phyloP scores from a whole-genome alignment of 805 yeast species.

The Naumovozyma baii region DNA sequence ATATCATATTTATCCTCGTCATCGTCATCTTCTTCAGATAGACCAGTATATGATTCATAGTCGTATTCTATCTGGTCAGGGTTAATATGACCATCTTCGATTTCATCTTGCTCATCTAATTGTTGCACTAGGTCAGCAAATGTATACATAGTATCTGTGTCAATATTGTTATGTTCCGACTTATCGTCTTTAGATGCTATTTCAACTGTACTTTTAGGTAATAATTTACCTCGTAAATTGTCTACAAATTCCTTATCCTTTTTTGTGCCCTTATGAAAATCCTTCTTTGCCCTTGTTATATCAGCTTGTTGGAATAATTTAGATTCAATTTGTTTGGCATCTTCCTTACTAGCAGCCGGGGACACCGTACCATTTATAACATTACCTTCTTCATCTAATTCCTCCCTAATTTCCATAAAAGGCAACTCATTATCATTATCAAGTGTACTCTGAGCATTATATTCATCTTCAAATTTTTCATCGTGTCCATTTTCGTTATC shows the following conservation, averaged over 20 bases:
- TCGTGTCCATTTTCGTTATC: conserved; percentile 1
- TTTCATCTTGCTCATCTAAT: conserved; percentile 24
- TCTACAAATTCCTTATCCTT: conserved; percentile 12
- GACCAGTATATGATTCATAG: conserved; percentile 11
- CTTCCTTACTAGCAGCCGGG: conserved; percentile 28
- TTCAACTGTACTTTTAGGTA: neutral
- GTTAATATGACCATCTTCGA: conserved; percentile 19
- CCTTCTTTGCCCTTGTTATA: conserved; percentile 1
- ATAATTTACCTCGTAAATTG: conserved; percentile 10
- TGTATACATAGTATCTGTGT: conserved; percentile 22
- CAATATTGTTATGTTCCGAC: conserved; percentile 9
- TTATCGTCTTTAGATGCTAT: no score
- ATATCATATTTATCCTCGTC: conserved; percentile 14
- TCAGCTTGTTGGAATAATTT: conserved; percentile 3
- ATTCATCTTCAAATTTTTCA: conserved; percentile 5
- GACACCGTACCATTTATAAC: conserved; percentile 40
- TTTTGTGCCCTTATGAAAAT: conserved; percentile 2
- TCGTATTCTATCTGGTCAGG: conserved; percentile 17
- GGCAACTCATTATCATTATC: conserved; percentile 44
- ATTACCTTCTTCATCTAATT: conserved; percentile 75
- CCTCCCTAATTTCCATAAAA: conserved; percentile 75
- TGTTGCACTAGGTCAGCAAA: conserved; percentile 28
- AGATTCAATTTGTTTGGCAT: conserved; percentile 9
- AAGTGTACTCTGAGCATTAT: no score
- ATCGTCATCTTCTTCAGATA: conserved; percentile 8